Base-by-base conservation (phyloP, 306 rosid species). In the Gynostemma pentaphyllum region DNA sequence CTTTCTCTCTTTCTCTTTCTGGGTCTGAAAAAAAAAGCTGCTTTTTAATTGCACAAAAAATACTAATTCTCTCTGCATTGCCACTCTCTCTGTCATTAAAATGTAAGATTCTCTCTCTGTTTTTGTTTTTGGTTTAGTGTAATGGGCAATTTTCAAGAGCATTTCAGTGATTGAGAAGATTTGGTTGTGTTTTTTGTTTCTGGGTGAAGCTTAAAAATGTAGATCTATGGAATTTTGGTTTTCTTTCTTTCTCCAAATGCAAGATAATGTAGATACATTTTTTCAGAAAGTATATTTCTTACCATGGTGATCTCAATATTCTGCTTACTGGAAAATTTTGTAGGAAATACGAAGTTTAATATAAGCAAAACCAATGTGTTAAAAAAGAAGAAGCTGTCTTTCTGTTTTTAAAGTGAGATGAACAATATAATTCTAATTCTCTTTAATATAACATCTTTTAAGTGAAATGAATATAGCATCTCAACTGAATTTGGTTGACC, bases 101-200 rank as follows among this genome's bases (percentile, higher is more conserved):
- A 64, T 82, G 96, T 82, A 45, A 77, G 74, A 27, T 22, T 32
- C 75, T 53, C 18, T n/a, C n/a, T n/a, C n/a, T n/a, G n/a, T n/a
- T n/a, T 29, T 54, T 32, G 5, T 51, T 68, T 49, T 36, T 68
- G 50, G 21, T 51, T 9, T 42, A 47, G 26, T 15, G 24, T 63
- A 0, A 15, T 34, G 52, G 62, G 12, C 62, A 29, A 9, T 54
- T 42, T 30, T 53, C 22, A 41, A 13, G 36, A 18, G 2, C 42
- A 27, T 51, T 29, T 39, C 41, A 13, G 5, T 18, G 19, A 9
- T 59, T 42, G 4, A 10, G 16, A 1, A 34, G 12, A 60, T 60
- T 39, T 8, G 2, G 0, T 37, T 21, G 34, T 9, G 12, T 59
- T 59, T 37, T 59, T 9, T 39, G 46, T 59, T 39, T 23, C 47